Conservation (phyloP, 2,329 filamentous ascomycete genomes). For the Arthrobotrys sinensis region DNA sequence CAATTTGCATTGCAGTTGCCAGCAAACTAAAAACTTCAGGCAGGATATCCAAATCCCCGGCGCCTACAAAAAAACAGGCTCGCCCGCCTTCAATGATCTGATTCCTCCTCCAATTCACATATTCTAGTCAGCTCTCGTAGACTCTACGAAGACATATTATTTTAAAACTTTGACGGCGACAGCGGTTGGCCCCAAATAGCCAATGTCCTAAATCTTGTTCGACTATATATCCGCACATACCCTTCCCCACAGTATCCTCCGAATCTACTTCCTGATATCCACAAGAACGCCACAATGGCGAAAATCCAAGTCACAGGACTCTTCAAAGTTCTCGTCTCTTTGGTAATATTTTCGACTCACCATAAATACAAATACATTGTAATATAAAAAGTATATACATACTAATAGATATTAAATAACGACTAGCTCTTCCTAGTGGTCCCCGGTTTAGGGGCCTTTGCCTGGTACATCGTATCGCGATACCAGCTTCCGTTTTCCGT, state of each 20-base stretch:
- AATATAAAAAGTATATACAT: not conserved
- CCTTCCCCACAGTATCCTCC: not conserved
- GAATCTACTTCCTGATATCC: not conserved
- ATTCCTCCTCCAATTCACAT: no score
- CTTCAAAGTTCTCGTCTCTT: not conserved
- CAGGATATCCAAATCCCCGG: no score
- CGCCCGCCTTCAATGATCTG: no score
- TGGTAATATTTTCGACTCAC: not conserved
- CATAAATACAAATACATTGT: not conserved
- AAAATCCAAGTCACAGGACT: not conserved
- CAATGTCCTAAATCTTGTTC: no score
- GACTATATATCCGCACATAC: not conserved
- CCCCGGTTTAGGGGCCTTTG: not conserved
- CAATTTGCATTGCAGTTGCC: no score
- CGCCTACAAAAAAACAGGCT: no score
- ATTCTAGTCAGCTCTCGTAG: no score
- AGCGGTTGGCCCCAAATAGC: no score
- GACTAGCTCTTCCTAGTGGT: not conserved
- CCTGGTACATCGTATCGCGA: slow-evolving; percentile 2
- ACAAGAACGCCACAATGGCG: not conserved
- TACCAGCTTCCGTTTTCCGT: slow-evolving; percentile 1
- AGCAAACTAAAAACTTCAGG: no score
- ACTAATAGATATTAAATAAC: not conserved
- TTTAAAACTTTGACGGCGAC: no score
- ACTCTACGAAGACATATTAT: no score